These are phyloP conservation scores for Aspergillus viridinutans DNA, from an alignment of 2,329 filamentous ascomycete genomes.

Conservation along the genomic window DNA sequence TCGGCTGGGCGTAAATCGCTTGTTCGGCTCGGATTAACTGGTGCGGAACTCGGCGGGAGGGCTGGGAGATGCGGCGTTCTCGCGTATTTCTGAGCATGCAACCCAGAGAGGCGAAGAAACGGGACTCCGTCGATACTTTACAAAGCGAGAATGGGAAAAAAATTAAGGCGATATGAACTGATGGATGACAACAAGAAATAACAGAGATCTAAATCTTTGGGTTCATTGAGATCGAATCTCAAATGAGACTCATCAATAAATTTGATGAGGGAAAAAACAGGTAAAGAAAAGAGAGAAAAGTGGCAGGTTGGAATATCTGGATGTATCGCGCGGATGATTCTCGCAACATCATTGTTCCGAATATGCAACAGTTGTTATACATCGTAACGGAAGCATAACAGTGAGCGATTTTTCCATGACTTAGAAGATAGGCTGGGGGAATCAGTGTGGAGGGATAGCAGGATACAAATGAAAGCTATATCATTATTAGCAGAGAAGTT, in stretches of 20 bases:
- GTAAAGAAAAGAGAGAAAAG: neutral
- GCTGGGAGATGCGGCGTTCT: conserved; percentile 30
- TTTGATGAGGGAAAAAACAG: conserved; percentile 1
- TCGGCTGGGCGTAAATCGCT: conserved; percentile 32
- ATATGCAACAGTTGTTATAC: neutral
- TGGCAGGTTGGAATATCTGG: neutral
- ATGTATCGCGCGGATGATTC: neutral
- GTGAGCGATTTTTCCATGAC: neutral
- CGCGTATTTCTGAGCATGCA: conserved; percentile 36
- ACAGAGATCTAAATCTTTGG: neutral
- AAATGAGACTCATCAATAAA: conserved; percentile 5
- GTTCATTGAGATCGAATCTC: neutral
- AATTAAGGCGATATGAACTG: conserved; percentile 2
- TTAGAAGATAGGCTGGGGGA: conserved; percentile 1
- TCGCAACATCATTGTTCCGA: neutral
- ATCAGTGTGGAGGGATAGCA: neutral
- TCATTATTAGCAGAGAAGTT: neutral
- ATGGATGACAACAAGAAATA: conserved; percentile 7
- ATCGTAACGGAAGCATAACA: neutral
- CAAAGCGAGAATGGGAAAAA: conserved; percentile 1
- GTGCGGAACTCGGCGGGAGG: conserved; percentile 22
- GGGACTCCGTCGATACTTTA: neutral
- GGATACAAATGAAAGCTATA: neutral
- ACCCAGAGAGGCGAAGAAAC: conserved; percentile 9
- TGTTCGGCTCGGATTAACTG: conserved; percentile 36